Base-by-base conservation (phyloP, 441 rosid species). In the Cnidoscolus chayamansa region DNA sequence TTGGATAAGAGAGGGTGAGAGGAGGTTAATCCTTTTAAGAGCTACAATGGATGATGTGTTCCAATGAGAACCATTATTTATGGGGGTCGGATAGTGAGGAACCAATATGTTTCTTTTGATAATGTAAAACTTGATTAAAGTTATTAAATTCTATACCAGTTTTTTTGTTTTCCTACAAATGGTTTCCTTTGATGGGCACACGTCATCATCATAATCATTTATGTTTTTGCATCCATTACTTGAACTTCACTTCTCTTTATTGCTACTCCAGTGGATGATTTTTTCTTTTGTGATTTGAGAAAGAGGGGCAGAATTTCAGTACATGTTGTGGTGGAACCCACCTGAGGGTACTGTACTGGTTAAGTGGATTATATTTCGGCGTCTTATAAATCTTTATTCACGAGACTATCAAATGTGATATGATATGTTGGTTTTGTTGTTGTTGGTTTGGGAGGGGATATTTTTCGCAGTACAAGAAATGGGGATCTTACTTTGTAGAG, bases 51-150 rank as follows among this genome's bases (percentile, higher is more conserved):
- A 53, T 25, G 25, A 25, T 25, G 25, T 25, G 25, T 25, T 25
- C 25, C 25, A 25, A 25, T 25, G 25, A 25, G 25, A 59, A 59
- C 6, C 62, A 25, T 4, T 30, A 59, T 30, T n/a, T 37, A 10
- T 35, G 63, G 63, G 40, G 63, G 31, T 13, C 63, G 31, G 63
- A 59, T 59, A 31, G 35, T 59, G 63, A 59, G 63, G 40, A 59
- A 40, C 63, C 63, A 59, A 30, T 59, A 59, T 31, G 35, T 53
- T 9, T 11, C 63, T n/a, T 40, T 68, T 25, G 25, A 43, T 55
- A 35, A 68, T 68, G 43, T 19, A 55, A 56, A 55, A 40, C 72
- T 68, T 68, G 0, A 25, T 25, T 25, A 37, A 56, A 43, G 13
- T 65, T 45, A 45, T 49, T 48, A 49, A 20, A 55, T 12, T 57